A percentile compares a stretch with the other conserved stretches of the same genome.
These are phyloP conservation scores for Hawksworthiomyces lignivorus DNA, from an alignment of 2,329 filamentous ascomycete genomes.

Conservation along the genomic window DNA sequence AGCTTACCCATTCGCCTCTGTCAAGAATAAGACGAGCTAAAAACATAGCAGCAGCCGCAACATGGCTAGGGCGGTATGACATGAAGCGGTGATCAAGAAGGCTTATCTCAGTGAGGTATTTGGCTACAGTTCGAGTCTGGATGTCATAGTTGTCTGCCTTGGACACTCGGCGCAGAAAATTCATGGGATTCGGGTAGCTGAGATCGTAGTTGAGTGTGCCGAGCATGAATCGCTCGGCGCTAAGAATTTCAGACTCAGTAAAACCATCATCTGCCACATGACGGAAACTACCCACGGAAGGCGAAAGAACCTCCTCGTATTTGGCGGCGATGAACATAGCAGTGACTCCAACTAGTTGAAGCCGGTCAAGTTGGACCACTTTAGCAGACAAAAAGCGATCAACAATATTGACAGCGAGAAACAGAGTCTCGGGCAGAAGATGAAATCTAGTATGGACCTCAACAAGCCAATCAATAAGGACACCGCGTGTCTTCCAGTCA, in stretches of 20 bases:
- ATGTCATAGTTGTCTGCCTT: conserved; percentile 99
- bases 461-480: conserved; percentile 95
- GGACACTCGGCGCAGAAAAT: conserved; percentile 96
- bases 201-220: conserved; percentile 90
- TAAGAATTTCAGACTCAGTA: conserved; percentile 87
- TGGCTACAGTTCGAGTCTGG: conserved; percentile 90
- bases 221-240: conserved; percentile 92
- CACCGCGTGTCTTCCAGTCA: conserved; percentile 98
- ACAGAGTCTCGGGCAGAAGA: conserved; percentile 89
- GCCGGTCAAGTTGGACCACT: conserved; percentile 89
- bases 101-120: conserved; percentile 96
- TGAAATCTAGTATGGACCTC: conserved; percentile 97
- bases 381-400: conserved; percentile 95
- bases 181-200: conserved; percentile 99
- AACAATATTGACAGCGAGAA: conserved; percentile 95
- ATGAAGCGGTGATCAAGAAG: conserved; percentile 93
- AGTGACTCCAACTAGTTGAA: conserved; percentile 93
- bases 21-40: conserved; percentile 83
- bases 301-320: conserved; percentile 96
- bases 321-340: conserved; percentile 99
- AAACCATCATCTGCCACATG: conserved; percentile 97
- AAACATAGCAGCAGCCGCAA: conserved; percentile 93
- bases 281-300: conserved; percentile 93
- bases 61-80: conserved; percentile 76
- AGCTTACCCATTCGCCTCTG: conserved; percentile 78